A percentile compares a stretch with the other conserved stretches of the same genome.
phyloP scores from a whole-genome alignment of 768 basidiomycete genomes.

The Tylopilus sp. region DNA sequence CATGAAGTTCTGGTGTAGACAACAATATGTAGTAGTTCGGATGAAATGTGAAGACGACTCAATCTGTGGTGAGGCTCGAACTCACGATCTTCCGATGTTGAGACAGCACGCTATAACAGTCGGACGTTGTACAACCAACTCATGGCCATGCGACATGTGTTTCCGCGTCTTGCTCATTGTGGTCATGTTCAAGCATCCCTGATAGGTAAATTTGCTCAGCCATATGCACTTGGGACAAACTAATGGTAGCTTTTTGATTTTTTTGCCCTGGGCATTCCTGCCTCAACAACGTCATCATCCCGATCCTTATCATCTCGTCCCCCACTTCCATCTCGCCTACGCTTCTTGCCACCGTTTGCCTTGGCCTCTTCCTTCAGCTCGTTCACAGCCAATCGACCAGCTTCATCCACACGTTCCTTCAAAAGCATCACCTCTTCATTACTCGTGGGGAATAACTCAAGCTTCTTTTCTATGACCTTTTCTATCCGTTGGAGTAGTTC shows the following conservation, averaged over 20 bases:
- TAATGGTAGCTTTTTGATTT: constrained; percentile 48
- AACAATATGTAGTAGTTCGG: too few species aligned
- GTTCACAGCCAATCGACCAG: constrained; percentile 67
- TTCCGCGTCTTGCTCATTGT: too few species aligned
- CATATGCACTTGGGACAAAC: background rate
- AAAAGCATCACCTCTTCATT: constrained; percentile 86
- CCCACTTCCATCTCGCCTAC: constrained; percentile 44
- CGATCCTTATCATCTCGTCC: constrained; percentile 77
- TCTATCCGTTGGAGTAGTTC: constrained; percentile 96
- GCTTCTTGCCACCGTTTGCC: constrained; percentile 48
- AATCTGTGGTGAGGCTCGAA: constrained; percentile 67
- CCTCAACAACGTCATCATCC: constrained; percentile 91
- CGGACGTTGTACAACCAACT: constrained; percentile 79
- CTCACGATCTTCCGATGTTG: constrained; percentile 62
- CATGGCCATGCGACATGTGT: constrained; percentile 63
- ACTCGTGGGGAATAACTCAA: constrained; percentile 84
- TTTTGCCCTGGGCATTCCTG: constrained; percentile 73
- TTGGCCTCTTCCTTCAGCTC: constrained; percentile 77
- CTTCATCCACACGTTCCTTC: constrained; percentile 87
- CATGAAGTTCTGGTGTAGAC: too few species aligned
- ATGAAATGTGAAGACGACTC: constrained; percentile 26
- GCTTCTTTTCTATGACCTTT: constrained; percentile 85
- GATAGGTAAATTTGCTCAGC: too few species aligned
- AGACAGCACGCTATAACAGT: constrained; percentile 46
- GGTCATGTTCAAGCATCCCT: too few species aligned